A percentile compares a stretch with the other conserved stretches of the same genome.
Conservation (phyloP, 176 grass and related monocot species). For the Rhynchospora tenuis region DNA sequence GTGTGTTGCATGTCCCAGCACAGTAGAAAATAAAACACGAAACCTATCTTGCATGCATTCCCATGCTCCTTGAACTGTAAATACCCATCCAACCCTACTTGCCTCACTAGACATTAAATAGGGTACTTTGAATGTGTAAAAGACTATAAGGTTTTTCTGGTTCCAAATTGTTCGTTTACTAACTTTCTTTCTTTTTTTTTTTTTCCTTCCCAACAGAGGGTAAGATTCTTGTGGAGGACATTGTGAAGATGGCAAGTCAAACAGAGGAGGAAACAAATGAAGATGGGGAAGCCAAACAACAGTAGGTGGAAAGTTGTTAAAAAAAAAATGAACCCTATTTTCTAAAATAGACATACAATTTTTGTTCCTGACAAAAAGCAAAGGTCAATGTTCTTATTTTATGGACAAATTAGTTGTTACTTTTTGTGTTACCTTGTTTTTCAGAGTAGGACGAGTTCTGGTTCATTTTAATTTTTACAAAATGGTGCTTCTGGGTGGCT, state of each 20-base stretch:
- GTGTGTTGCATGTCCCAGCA: neutral
- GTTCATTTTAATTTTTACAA: neutral
- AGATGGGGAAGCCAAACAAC: conserved; percentile 9
- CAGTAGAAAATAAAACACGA: neutral
- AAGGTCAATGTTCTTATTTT: neutral
- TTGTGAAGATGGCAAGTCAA: conserved; percentile 56
- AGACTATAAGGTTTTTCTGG: too few species aligned
- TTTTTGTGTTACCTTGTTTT: conserved; percentile 17
- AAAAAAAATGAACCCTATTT: neutral
- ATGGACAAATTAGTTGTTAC: neutral
- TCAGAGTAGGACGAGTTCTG: neutral
- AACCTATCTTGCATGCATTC: neutral
- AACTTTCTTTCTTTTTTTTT: conserved; percentile 10
- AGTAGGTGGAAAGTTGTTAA: neutral
- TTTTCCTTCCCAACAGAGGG: conserved; percentile 51
- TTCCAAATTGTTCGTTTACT: neutral
- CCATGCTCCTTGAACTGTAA: neutral
- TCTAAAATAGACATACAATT: neutral
- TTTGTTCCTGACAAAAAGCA: neutral
- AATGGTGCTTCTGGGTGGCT: conserved; percentile 2
- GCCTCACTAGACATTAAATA: neutral
- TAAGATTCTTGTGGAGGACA: conserved; percentile 97
- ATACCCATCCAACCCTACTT: neutral
- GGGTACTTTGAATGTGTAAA: neutral
- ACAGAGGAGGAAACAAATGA: conserved; percentile 35